A percentile compares a stretch with the other conserved stretches of the same genome.
Conservation (phyloP, 306 rosid genomes). For the Cucurbita ficifolia region DNA sequence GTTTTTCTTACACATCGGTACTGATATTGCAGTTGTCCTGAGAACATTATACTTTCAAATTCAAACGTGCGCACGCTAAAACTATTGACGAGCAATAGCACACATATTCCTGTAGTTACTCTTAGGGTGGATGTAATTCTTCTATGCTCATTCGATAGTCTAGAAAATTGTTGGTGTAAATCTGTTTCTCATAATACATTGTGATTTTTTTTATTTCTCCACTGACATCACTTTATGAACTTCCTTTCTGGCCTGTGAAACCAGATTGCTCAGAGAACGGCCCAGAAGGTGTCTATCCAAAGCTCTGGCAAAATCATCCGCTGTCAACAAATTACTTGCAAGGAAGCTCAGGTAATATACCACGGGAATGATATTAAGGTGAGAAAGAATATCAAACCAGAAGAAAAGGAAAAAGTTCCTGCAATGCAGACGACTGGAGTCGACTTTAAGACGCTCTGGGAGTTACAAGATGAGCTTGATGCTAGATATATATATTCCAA, state of each 20-base stretch:
- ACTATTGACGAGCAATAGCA: neutral
- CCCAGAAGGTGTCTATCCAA: constrained; percentile 59
- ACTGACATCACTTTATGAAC: neutral
- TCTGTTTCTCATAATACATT: neutral
- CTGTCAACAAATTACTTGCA: constrained; percentile 54
- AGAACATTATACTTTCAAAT: neutral
- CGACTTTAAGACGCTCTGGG: constrained; percentile 60
- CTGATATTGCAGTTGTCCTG: neutral
- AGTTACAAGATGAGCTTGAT: constrained; percentile 50
- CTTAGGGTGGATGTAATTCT: neutral
- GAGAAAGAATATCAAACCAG: constrained; percentile 30
- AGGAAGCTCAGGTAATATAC: constrained; percentile 65
- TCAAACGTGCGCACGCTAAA: neutral
- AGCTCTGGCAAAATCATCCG: constrained; percentile 46
- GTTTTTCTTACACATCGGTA: neutral
- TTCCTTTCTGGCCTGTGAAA: constrained; percentile 1
- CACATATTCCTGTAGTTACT: neutral
- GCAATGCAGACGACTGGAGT: constrained; percentile 75
- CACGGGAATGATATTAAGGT: constrained; percentile 32
- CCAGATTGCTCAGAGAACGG: constrained; percentile 65
- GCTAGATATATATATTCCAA: constrained; percentile 62
- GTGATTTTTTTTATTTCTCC: neutral
- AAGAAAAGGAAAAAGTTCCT: constrained; percentile 42
- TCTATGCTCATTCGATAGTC: neutral
- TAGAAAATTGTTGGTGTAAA: neutral